Base-by-base conservation (phyloP, 169 alveolate genomes). In the Theileria luwenshuni region DNA sequence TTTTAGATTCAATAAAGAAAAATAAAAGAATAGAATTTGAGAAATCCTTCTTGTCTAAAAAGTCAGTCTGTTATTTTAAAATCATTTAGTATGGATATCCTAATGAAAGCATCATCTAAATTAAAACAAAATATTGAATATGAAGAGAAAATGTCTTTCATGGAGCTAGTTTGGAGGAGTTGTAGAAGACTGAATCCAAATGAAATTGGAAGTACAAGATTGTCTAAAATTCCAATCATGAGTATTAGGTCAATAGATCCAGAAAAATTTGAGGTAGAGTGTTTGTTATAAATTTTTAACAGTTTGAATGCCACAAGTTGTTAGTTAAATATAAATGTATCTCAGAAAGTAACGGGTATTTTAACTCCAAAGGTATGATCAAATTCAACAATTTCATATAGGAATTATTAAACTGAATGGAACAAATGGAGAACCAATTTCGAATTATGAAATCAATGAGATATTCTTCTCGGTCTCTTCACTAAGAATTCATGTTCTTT, bases 111-210 rank as follows among this genome's bases (percentile, higher is more conserved):
- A 33, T 8, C 60, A 33, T 49, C 49, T 30, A 63, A 45, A 30
- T 56, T 76, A 58, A 35, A 35, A 13, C 33, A 30, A 0, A 52
- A 67, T 56, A 13, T 76, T 41, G 79, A 76, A 27, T 76, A 62
- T 38, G 77, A 76, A 30, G 79, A 76, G 52, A 68, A 76, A 67
- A 56, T 68, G 54, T 76, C 85, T 15, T 23, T 68, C n/a, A 65
- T 76, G 15, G 85, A 76, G 65, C 33, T 76, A 12, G 32, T 43
- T 30, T 76, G 85, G 85, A 62, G 85, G 8, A 77, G 77, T 1
- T 33, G 52, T 12, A 59, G 85, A 25, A 65, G 85, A 65, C 59
- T 56, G 13, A 74, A 65, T 23, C 49, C 54, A 23, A 69, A 48
- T 8, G 70, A 76, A 45, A 73, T 65, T 43, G 60, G 47, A 15